Evolutionary conservation across 176 grass and related monocot species (phyloP).

Genomic region (Triticum dicoccoides): DNA sequence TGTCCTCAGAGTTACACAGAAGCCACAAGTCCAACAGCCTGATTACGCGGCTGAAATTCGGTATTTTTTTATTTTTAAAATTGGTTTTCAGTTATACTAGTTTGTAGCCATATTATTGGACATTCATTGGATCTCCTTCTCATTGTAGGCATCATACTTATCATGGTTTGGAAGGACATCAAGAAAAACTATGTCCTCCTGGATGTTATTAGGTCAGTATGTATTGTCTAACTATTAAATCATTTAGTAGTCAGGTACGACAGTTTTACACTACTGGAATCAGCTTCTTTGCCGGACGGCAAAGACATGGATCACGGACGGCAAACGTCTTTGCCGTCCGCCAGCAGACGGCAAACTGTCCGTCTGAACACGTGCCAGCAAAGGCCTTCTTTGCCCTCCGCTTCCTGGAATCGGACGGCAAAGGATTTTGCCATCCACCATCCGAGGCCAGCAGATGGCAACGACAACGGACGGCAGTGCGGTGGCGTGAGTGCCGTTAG

Average conservation of each 20-base stretch:
- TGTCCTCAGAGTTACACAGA: not conserved
- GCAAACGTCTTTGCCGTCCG: too few relatives aligned
- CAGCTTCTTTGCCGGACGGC: too few relatives aligned
- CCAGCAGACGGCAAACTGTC: too few relatives aligned
- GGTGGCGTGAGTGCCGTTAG: too few relatives aligned
- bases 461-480: too few relatives aligned
- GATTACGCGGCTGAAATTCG: not conserved
- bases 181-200: conserved; percentile 10
- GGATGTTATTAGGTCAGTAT: conserved; percentile 5
- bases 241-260: not conserved
- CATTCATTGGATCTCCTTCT: not conserved
- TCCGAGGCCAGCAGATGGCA: too few relatives aligned
- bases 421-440: too few relatives aligned
- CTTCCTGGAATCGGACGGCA: too few relatives aligned
- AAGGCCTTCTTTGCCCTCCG: too few relatives aligned
- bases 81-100: not conserved
- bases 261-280: not conserved
- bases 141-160: not conserved
- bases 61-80: not conserved
- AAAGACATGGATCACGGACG: too few relatives aligned
- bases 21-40: not conserved
- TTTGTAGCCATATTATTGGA: not conserved
- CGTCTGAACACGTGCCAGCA: too few relatives aligned
- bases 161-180: conserved; percentile 18
- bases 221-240: not conserved